Evolutionary conservation across 208 protist genomes (phyloP).

Genomic region (Crithidia acanthocephali): DNA sequence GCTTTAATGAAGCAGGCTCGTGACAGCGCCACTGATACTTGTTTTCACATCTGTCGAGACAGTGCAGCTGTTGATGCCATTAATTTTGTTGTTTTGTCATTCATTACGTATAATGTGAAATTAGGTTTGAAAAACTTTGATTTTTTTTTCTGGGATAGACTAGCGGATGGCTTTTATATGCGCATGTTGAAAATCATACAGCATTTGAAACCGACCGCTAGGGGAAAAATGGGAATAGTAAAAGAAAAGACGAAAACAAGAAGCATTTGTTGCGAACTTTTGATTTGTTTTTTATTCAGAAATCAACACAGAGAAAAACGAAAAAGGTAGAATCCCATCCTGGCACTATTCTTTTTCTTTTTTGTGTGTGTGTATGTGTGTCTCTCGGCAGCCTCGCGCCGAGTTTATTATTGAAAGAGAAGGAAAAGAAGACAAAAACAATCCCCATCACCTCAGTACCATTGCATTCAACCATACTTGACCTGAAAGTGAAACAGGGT

Average conservation of each 20-base stretch:
- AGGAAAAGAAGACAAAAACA: not conserved
- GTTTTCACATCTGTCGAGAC: too few species aligned
- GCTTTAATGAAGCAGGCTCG: too few species aligned
- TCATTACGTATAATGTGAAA: too few species aligned
- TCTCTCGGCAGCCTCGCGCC: not conserved
- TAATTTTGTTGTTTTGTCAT: too few species aligned
- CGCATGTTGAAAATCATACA: not conserved
- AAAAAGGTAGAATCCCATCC: not conserved
- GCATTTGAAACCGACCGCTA: not conserved
- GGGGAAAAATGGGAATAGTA: too few species aligned
- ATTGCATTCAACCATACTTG: not conserved
- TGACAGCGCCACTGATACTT: too few species aligned
- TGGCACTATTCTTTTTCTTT: not conserved
- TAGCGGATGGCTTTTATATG: not conserved
- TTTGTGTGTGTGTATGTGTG: too few species aligned
- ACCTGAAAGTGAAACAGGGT: not conserved
- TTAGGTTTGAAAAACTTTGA: too few species aligned
- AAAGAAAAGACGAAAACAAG: slow-evolving; percentile 5
- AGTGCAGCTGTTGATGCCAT: too few species aligned
- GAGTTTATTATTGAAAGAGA: not conserved
- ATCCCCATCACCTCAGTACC: not conserved
- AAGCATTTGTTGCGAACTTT: not conserved
- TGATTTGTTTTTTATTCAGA: not conserved
- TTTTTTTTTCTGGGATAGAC: too few species aligned
- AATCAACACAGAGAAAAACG: not conserved